These are phyloP conservation scores for Coemansia sp. DNA, from an alignment of 192 early-diverging fungal species.

Conservation along the genomic window DNA sequence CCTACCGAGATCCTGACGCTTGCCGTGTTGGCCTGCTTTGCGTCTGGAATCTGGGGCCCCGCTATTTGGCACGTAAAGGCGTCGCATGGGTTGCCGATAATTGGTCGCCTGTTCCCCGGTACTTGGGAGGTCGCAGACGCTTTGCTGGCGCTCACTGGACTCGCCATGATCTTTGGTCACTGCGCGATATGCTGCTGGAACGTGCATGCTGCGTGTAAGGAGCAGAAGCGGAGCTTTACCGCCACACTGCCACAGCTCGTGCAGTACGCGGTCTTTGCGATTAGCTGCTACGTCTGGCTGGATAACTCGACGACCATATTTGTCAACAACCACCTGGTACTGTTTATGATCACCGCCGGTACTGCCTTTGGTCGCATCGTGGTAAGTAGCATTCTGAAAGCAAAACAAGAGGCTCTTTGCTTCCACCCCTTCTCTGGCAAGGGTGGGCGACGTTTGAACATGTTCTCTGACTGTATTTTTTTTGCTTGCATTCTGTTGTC, in stretches of 20 bases:
- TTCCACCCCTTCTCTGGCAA: constrained; percentile 1
- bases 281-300: constrained; percentile 72
- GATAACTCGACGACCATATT: constrained; percentile 73
- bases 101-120: constrained; percentile 47
- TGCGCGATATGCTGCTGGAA: constrained; percentile 53
- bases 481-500: neutral
- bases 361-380: constrained; percentile 86
- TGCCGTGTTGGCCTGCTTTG: constrained; percentile 65
- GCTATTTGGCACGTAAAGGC: constrained; percentile 53
- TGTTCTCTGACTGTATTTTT: neutral
- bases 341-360: constrained; percentile 76
- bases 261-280: constrained; percentile 65
- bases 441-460: neutral
- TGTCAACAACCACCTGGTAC: constrained; percentile 66
- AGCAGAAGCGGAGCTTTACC: constrained; percentile 64
- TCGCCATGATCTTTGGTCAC: constrained; percentile 46
- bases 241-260: constrained; percentile 65
- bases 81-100: constrained; percentile 35
- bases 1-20: constrained; percentile 84
- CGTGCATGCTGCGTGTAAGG: constrained; percentile 56
- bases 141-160: constrained; percentile 29
- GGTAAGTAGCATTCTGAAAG: constrained; percentile 27
- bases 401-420: neutral
- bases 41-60: constrained; percentile 71
- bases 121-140: constrained; percentile 48